Base-by-base conservation (phyloP, 352 stramenopile species). In the Phytophthora hibernalis region DNA sequence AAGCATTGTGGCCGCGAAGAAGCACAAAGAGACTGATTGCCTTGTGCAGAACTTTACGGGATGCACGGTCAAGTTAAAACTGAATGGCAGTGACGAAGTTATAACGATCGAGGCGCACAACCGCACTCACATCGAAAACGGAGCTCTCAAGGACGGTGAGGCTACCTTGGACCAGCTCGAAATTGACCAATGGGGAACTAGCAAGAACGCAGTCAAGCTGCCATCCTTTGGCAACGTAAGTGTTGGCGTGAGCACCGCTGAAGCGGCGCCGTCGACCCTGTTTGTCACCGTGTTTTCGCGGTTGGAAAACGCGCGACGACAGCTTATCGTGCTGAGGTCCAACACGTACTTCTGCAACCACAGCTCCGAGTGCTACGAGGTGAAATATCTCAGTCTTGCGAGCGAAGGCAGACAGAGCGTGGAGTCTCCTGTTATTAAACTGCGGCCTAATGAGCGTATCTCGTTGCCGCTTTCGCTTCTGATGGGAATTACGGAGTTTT, bases 401-500 rank as follows among this genome's bases (percentile, higher is more conserved):
- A 80, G 70, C 26, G 72, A 82, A 50, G 75, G 71, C 2, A 75
- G 79, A 37, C 66, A 80, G 52, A 54, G 80, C 6, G 51, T 89
- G 5, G 82, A 83, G 8, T 93, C 87, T 16, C 75, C 82, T 8
- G 74, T 90, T 38, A 80, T 90, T 37, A 83, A 75, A 18, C 53
- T 94, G 40, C 69, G 66, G 21, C 81, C 84, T 6, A 89, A 82
- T 51, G 83, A 92, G 40, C 85, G 82, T 12, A 84, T 92, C 35
- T 75, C 83, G 4, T 52, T 95, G 20, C 84, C 88, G 6, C 72
- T 94, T 2, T 83, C 73, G 5, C 53, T 89, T 31, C 68, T 95
- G 16, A 93, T 95, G 86, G 88, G 86, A 21, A 90, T 93, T 20
- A 95, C 88, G 0, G 86, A 95, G 58, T 76, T 96, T 37, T 94